phyloP scores from a whole-genome alignment of 306 rosid species.

The Citrullus colocynthis region DNA sequence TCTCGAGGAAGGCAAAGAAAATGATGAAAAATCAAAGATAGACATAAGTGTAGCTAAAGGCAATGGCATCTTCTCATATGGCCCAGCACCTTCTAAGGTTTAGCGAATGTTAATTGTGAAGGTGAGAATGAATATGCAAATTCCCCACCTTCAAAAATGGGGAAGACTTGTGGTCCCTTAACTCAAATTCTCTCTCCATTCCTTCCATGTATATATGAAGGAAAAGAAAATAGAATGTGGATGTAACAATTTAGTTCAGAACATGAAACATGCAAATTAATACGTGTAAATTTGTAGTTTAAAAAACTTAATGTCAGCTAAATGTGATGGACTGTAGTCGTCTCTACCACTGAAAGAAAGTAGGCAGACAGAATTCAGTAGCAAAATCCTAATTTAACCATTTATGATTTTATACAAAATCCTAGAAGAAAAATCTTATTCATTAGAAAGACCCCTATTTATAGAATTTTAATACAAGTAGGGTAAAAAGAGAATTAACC shows the following conservation, averaged over 20 bases:
- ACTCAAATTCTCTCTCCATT: background rate
- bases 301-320: no score
- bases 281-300: no score
- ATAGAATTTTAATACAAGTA: no score
- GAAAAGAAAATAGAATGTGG: background rate
- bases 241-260: background rate
- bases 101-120: background rate
- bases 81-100: background rate
- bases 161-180: background rate
- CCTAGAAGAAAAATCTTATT: no score
- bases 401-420: background rate
- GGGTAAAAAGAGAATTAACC: no score
- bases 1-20: conserved; percentile 45
- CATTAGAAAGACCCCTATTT: no score
- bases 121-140: background rate
- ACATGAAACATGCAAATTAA: background rate
- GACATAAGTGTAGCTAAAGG: background rate
- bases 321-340: background rate
- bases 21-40: background rate
- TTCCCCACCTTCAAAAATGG: background rate
- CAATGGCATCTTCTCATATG: background rate
- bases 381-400: background rate
- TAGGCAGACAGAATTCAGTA: no score
- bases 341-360: background rate
- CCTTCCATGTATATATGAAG: background rate